Percentiles rank a stretch among this genome's conserved stretches.
Evolutionary conservation across 768 basidiomycete species (phyloP).

Genomic region (Lanmaoa pseudosensibilis): DNA sequence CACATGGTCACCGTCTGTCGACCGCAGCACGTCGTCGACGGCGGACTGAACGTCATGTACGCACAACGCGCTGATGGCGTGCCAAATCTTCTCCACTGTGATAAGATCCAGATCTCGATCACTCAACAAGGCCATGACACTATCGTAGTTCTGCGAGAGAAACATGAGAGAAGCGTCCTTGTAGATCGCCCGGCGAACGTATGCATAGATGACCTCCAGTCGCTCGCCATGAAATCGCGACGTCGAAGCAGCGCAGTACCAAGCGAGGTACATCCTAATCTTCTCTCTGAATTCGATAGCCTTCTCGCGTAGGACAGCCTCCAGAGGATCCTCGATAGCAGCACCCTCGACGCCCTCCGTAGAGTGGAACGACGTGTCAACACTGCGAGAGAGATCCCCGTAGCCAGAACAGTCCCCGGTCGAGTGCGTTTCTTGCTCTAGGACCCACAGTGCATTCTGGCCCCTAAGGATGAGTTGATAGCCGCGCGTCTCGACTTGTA

Average conservation of each 20-base stretch:
- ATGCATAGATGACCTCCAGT: slow-evolving; percentile 35
- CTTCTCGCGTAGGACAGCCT: slow-evolving; percentile 36
- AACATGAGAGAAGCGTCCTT: slow-evolving; percentile 40
- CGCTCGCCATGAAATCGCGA: slow-evolving; percentile 38
- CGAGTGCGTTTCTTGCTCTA: slow-evolving; percentile 24
- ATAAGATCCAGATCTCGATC: slow-evolving; percentile 32
- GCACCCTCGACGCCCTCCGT: neutral
- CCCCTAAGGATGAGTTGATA: slow-evolving; percentile 36
- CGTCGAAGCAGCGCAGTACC: slow-evolving; percentile 31
- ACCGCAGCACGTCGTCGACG: slow-evolving; percentile 36
- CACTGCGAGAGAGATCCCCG: slow-evolving; percentile 10
- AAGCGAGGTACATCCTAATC: slow-evolving; percentile 35
- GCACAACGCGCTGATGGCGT: slow-evolving; percentile 25
- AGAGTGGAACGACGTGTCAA: slow-evolving; percentile 11
- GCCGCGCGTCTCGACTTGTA: slow-evolving; percentile 34
- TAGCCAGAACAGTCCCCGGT: slow-evolving; percentile 23
- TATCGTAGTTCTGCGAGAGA: slow-evolving; percentile 35
- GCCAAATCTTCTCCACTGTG: slow-evolving; percentile 38
- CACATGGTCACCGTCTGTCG: slow-evolving; percentile 29
- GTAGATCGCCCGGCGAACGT: slow-evolving; percentile 38
- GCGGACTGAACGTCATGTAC: slow-evolving; percentile 32
- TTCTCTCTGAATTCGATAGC: slow-evolving; percentile 32
- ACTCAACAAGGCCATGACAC: slow-evolving; percentile 30
- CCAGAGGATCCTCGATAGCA: slow-evolving; percentile 33
- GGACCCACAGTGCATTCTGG: slow-evolving; percentile 40